Conservation (phyloP, 2,329 filamentous ascomycete genomes). For the Ceratocystis albifundus region DNA sequence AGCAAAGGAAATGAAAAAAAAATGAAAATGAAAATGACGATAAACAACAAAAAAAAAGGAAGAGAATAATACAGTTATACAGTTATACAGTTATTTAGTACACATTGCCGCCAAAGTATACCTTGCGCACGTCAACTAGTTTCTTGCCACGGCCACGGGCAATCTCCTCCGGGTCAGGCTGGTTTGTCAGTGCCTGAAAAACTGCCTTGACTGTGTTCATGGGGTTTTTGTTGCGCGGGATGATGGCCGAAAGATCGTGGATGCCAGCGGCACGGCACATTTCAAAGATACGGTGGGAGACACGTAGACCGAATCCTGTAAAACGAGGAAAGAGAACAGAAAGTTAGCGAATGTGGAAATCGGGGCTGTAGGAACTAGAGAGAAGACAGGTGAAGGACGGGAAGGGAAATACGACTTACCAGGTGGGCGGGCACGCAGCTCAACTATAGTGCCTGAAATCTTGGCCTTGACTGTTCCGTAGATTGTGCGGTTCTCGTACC, state of each 20-base stretch:
- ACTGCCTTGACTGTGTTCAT: conserved; percentile 97
- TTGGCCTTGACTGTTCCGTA: conserved; percentile 76
- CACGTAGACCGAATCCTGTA: conserved; percentile 83
- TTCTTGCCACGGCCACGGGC: conserved; percentile 86
- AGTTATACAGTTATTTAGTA: conserved; percentile 33
- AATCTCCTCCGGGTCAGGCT: conserved; percentile 79
- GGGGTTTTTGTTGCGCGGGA: conserved; percentile 78
- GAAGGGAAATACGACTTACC: conserved; percentile 47
- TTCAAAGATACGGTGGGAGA: conserved; percentile 85
- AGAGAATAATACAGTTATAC: neutral
- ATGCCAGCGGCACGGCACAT: conserved; percentile 83
- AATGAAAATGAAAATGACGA: too few relatives aligned
- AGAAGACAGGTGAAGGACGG: neutral
- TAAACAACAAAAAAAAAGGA: conserved; percentile 8
- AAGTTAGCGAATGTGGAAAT: neutral
- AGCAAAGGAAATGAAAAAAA: conserved; percentile 1
- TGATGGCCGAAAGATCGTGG: conserved; percentile 70
- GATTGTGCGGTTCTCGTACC: conserved; percentile 87
- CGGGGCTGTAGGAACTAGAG: conserved; percentile 1
- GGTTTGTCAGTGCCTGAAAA: conserved; percentile 68
- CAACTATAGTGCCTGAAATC: conserved; percentile 74
- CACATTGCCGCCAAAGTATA: conserved; percentile 81
- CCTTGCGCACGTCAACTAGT: conserved; percentile 88
- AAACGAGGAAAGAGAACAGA: conserved; percentile 15
- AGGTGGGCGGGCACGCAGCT: conserved; percentile 71